A percentile compares a stretch with the other conserved stretches of the same genome.
Conservation (phyloP, 169 alveolate species). For the Plasmodium knowlesi region DNA sequence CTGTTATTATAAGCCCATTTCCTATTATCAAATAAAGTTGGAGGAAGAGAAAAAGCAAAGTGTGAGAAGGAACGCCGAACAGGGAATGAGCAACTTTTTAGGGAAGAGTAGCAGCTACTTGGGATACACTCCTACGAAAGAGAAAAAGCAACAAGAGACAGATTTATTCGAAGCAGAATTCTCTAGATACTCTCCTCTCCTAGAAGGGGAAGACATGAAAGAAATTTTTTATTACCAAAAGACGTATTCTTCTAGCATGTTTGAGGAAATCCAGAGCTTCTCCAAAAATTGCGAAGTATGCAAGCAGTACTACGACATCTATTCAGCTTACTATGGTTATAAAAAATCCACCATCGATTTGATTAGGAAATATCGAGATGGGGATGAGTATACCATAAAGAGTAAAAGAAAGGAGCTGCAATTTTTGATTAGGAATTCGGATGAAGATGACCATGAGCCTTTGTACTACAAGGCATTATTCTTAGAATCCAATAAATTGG, state of each 20-base stretch:
- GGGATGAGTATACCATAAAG: conserved; percentile 66
- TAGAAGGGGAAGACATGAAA: conserved; percentile 45
- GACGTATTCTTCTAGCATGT: conserved; percentile 40
- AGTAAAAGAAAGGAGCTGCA: conserved; percentile 72
- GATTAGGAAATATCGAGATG: conserved; percentile 45
- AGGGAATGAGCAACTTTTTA: not conserved
- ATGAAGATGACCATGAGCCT: conserved; percentile 55
- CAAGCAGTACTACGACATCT: conserved; percentile 70
- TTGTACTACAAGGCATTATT: conserved; percentile 47
- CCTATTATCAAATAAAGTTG: conserved; percentile 56
- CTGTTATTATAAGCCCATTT: conserved; percentile 66
- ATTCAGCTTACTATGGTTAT: conserved; percentile 73
- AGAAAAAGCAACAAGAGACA: not conserved
- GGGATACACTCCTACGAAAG: not conserved
- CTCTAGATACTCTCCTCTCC: conserved; percentile 26
- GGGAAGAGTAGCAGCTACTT: not conserved
- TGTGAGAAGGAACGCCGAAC: not conserved
- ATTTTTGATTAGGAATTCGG: conserved; percentile 10
- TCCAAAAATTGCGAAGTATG: conserved; percentile 67
- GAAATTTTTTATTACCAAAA: conserved; percentile 67
- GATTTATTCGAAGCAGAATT: conserved; percentile 36
- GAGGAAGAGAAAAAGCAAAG: conserved; percentile 30
- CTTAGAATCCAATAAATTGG: conserved; percentile 55
- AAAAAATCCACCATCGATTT: conserved; percentile 40
- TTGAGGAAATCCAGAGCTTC: conserved; percentile 69